Evolutionary conservation across 495 filamentous ascomycete species (phyloP).

Genomic region (Polyplosphaeria fusca): DNA sequence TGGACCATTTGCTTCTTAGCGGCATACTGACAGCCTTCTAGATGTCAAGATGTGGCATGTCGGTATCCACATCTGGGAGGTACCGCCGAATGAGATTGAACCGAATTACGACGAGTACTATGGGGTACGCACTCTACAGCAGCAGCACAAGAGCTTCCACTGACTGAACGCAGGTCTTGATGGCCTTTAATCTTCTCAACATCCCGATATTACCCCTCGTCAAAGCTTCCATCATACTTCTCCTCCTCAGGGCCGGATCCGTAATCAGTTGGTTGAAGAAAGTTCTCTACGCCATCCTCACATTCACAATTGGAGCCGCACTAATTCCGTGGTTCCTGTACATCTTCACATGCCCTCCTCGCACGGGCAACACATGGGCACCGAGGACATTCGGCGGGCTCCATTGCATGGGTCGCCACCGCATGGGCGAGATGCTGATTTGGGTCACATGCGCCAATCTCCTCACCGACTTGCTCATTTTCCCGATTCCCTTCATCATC

Average conservation of each 20-base stretch:
- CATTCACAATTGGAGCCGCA: conserved; percentile 24
- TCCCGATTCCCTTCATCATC: conserved; percentile 33
- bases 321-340: conserved; percentile 30
- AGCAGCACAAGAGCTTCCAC: neutral
- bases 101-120: conserved; percentile 31
- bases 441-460: conserved; percentile 34
- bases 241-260: conserved; percentile 28
- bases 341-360: conserved; percentile 32
- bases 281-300: conserved; percentile 27
- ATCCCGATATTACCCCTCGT: conserved; percentile 31
- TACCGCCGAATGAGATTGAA: conserved; percentile 24
- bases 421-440: conserved; percentile 30
- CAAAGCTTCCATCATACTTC: conserved; percentile 28
- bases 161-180: conserved; percentile 16
- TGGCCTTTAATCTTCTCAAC: conserved; percentile 32
- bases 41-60: conserved; percentile 34
- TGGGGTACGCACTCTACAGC: conserved; percentile 6
- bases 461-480: conserved; percentile 31
- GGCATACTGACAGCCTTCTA: neutral
- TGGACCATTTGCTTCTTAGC: neutral
- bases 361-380: conserved; percentile 30
- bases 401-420: conserved; percentile 26
- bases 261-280: conserved; percentile 31
- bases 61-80: conserved; percentile 26
- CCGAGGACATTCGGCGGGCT: conserved; percentile 31